Evolutionary conservation across 2,329 filamentous ascomycete genomes (phyloP), one percentile per base, ranked within the genome.

Genomic region (Xylaria sp.): DNA sequence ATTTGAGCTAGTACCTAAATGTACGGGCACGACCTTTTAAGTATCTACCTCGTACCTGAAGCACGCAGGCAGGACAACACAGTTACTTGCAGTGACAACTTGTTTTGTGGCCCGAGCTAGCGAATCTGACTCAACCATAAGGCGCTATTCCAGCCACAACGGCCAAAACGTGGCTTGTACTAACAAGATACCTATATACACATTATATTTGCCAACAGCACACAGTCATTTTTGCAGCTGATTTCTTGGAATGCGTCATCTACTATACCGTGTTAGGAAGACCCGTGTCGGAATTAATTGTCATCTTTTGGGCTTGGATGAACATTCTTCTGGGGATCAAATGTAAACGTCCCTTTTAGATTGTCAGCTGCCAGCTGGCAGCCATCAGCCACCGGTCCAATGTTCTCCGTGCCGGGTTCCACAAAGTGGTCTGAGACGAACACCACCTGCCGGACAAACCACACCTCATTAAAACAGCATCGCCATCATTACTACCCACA

Each of bases 401-500:
- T 15, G 17, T 40, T 40, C 38, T 40, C 38, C 38, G 38, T 13
- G 59, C 51, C 53, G 17, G 54, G 54, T 49, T 51, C 51, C 28
- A 54, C 59, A 63, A 59, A 31, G 23, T 51, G 48, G 40, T 48
- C 53, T 49, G 40, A 58, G 59, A 60, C 59, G 44, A 46, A 38
- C 26, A 63, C 59, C 36, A 38, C 57, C 23, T 3, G 20, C 48
- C 31, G 59, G 57, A 59, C 59, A 59, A 69, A 70, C 68, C 63
- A 63, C 68, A 70, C 66, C 65, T 70, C 68, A 63, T 63, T 66
- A 64, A 68, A 56, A 40, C 17, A 46, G 63, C 54, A 71, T 63
- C 66, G 46, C 59, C 62, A 53, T 60, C 58, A 36, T 58, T 53
- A 46, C 65, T 46, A 38, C 54, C 42, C 38, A 26, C 54, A 56